These are phyloP conservation scores for Moesziomyces antarcticus DNA, from an alignment of 1,284 basidiomycete species.

Conservation along the genomic window DNA sequence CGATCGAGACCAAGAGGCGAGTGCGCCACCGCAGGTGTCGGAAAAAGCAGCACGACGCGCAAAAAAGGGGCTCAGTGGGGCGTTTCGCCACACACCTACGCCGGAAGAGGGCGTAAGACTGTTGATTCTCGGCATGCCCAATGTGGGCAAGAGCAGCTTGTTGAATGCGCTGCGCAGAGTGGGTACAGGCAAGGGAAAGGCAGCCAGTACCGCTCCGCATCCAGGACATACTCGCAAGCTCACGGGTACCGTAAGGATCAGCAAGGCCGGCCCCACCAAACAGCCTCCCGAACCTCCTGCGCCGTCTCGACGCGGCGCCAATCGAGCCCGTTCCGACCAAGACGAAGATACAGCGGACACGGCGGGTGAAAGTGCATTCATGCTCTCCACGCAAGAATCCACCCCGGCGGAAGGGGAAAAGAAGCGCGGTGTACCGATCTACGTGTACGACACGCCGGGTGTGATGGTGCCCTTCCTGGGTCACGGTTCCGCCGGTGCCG, in stretches of 20 bases:
- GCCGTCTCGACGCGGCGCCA: neutral
- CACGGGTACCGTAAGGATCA: slow-evolving; percentile 65
- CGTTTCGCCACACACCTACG: slow-evolving; percentile 62
- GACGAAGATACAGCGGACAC: neutral
- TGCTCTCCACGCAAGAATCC: slow-evolving; percentile 3
- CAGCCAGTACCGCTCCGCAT: slow-evolving; percentile 85
- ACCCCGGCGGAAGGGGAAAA: slow-evolving; percentile 80
- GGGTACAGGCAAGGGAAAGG: slow-evolving; percentile 87
- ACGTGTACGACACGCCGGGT: slow-evolving; percentile 94
- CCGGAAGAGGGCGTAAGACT: slow-evolving; percentile 64
- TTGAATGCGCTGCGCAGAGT: slow-evolving; percentile 89
- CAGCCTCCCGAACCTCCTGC: slow-evolving; percentile 8
- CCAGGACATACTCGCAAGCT: slow-evolving; percentile 71
- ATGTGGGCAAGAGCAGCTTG: slow-evolving; percentile 95
- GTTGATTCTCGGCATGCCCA: slow-evolving; percentile 83
- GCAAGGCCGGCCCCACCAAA: slow-evolving; percentile 44
- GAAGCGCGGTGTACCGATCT: slow-evolving; percentile 80
- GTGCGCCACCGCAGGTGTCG: slow-evolving; percentile 3
- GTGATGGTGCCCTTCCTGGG: slow-evolving; percentile 98
- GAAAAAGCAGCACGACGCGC: slow-evolving; percentile 35
- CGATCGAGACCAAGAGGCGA: slow-evolving; percentile 7
- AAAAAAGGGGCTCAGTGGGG: slow-evolving; percentile 59
- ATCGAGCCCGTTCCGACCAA: neutral
- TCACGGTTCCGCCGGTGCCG: slow-evolving; percentile 81
- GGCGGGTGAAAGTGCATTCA: slow-evolving; percentile 1